A percentile compares a stretch with the other conserved stretches of the same genome.
phyloP scores from a whole-genome alignment of 371 early-diverging fungal genomes.

The Apophysomyces variabilis region DNA sequence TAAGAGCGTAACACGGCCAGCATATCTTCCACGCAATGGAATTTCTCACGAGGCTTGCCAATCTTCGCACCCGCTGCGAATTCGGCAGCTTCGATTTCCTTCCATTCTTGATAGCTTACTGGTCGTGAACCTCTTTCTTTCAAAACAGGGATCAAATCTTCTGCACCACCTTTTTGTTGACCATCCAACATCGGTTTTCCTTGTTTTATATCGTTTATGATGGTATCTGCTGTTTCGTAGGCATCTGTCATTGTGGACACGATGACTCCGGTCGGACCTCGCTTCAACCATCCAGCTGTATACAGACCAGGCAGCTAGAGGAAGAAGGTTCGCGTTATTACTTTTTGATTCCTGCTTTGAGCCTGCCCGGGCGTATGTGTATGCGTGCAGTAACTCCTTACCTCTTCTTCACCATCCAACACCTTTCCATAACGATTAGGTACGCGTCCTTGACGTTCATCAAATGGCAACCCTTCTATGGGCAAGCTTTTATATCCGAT shows the following conservation, averaged over 20 bases:
- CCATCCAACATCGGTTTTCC: conserved; percentile 30
- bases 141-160: conserved; percentile 35
- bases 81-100: conserved; percentile 80
- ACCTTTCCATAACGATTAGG: conserved; percentile 84
- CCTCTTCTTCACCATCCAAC: conserved; percentile 54
- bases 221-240: conserved; percentile 83
- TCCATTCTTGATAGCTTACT: conserved; percentile 81
- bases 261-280: conserved; percentile 94
- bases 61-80: conserved; percentile 57
- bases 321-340: background rate
- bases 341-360: background rate
- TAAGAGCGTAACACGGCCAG: conserved; percentile 43
- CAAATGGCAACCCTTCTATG: conserved; percentile 80
- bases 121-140: conserved; percentile 38
- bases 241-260: conserved; percentile 95
- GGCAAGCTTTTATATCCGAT: conserved; percentile 87
- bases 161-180: conserved; percentile 29
- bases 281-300: conserved; percentile 94
- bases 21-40: conserved; percentile 71
- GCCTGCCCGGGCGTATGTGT: background rate
- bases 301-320: conserved; percentile 74
- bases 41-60: conserved; percentile 89
- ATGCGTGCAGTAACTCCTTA: conserved; percentile 13
- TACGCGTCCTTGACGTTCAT: conserved; percentile 65
- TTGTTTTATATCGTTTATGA: conserved; percentile 64